phyloP scores from a whole-genome alignment of 129 eudicot species.

The Lactuca saligna region DNA sequence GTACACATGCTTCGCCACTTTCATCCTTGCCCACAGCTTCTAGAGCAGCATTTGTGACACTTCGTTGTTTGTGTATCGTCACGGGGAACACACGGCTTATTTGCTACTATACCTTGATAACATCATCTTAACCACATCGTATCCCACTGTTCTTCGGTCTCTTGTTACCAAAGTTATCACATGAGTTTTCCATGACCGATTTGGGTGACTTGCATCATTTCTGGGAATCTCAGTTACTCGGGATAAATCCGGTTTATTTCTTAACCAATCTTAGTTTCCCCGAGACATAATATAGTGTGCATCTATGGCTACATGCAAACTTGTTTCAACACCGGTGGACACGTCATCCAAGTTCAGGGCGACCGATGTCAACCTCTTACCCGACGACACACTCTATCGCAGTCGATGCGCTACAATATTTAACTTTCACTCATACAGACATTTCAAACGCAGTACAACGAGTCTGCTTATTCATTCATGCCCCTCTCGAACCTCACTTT shows the following conservation, averaged over 20 bases:
- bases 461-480: not conserved
- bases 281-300: not conserved
- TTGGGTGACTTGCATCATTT: not conserved
- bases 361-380: not conserved
- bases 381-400: not conserved
- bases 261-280: not conserved
- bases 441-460: not conserved
- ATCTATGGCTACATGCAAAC: slow-evolving; percentile 2
- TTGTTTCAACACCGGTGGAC: not conserved
- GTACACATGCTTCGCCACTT: not conserved
- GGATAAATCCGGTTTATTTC: not conserved
- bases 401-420: not conserved
- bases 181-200: not conserved
- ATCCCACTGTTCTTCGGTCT: not conserved
- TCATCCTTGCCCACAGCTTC: not conserved
- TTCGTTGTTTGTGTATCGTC: not conserved
- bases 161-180: not conserved
- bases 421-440: not conserved
- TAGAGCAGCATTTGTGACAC: not conserved
- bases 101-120: too few relatives aligned
- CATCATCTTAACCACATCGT: not conserved
- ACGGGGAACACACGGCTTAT: not conserved
- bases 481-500: not conserved
- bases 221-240: not conserved
- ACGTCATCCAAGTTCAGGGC: not conserved